A percentile compares a stretch with the other conserved stretches of the same genome.
Evolutionary conservation across 2,329 filamentous ascomycete genomes (phyloP).

Genomic region (Stromatinia cepivora): DNA sequence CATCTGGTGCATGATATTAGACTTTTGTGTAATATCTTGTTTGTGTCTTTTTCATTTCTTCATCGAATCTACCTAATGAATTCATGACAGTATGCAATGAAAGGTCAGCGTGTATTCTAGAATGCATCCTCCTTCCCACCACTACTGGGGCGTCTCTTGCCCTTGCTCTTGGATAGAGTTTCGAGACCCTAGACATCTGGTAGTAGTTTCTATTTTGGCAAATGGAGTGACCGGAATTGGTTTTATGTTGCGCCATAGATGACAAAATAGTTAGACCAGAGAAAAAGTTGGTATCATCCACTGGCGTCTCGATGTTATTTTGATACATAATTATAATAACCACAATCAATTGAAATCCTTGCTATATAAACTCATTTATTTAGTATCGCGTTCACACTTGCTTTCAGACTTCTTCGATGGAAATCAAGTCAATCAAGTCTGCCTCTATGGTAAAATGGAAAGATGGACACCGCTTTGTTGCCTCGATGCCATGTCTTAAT

Average conservation of each 20-base stretch:
- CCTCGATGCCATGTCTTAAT: background rate
- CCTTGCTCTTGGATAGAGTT: background rate
- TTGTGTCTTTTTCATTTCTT: too few relatives aligned
- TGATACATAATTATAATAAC: background rate
- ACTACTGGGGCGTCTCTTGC: background rate
- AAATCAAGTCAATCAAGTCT: background rate
- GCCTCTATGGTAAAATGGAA: too few relatives aligned
- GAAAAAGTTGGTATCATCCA: background rate
- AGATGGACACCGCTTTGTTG: background rate
- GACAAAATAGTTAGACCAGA: background rate
- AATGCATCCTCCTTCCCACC: background rate
- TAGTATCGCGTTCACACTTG: background rate
- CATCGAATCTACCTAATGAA: too few relatives aligned
- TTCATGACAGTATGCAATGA: background rate
- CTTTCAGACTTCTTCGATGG: background rate
- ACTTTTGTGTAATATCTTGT: background rate
- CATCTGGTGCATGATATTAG: background rate
- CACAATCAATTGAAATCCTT: too few relatives aligned
- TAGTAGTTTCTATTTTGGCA: background rate
- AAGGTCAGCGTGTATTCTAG: background rate
- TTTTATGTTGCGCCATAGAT: background rate
- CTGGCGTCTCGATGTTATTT: background rate
- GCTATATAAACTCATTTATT: background rate
- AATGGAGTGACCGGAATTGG: background rate
- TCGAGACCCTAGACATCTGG: background rate